A percentile compares a stretch with the other conserved stretches of the same genome.
phyloP scores from a whole-genome alignment of 352 stramenopile genomes.

The Phytophthora citrophthora region DNA sequence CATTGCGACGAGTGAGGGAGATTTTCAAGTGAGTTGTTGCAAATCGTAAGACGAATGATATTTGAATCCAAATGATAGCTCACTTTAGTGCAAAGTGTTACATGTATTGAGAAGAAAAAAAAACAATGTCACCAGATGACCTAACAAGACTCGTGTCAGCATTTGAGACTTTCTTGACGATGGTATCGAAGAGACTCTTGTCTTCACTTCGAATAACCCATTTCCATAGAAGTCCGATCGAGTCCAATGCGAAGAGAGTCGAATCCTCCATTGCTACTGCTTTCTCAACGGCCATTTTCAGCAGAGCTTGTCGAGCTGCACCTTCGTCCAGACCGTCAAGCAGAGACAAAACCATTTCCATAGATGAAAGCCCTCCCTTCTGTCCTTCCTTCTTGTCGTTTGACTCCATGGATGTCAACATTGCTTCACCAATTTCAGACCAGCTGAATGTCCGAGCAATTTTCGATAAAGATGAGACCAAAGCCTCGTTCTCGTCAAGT shows the following conservation, averaged over 20 bases:
- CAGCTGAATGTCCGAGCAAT: constrained; percentile 18
- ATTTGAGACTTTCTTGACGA: neutral
- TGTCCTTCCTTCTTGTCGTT: neutral
- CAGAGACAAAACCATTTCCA: constrained; percentile 12
- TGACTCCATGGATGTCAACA: neutral
- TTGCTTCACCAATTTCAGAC: constrained; percentile 9
- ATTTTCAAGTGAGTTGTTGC: neutral
- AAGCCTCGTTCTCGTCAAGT: constrained; percentile 9
- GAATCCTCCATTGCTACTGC: neutral
- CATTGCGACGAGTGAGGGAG: constrained; percentile 12
- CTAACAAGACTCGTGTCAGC: constrained; percentile 1
- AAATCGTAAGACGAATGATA: too few relatives aligned
- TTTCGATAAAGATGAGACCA: constrained; percentile 1
- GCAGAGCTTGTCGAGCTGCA: neutral
- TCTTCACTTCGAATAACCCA: neutral
- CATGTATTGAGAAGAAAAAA: too few relatives aligned
- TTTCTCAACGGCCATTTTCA: neutral
- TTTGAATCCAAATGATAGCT: too few relatives aligned
- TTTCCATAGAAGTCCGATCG: constrained; percentile 1
- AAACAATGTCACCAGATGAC: too few relatives aligned
- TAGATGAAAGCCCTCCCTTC: neutral
- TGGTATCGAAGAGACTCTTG: neutral
- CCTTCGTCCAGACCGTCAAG: constrained; percentile 10
- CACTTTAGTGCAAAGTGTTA: too few relatives aligned
- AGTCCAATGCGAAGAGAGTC: neutral